phyloP scores from a whole-genome alignment of 2,329 filamentous ascomycete genomes.

The Thielaviopsis punctulata region DNA sequence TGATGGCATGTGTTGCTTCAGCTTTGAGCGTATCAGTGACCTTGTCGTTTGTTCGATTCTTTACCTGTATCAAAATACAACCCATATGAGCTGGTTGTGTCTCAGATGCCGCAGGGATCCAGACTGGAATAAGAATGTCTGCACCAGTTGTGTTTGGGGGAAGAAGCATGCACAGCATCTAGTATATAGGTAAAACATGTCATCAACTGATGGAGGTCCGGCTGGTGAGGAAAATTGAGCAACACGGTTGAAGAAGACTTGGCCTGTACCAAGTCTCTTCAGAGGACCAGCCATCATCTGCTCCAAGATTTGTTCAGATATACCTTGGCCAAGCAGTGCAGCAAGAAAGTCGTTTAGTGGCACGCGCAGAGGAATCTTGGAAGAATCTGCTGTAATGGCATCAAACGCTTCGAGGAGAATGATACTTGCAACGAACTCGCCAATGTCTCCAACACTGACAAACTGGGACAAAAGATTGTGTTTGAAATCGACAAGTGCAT shows the following conservation, averaged over 20 bases:
- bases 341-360: neutral
- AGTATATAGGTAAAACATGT: neutral
- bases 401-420: neutral
- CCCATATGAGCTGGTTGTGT: too few species aligned
- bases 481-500: neutral
- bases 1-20: neutral
- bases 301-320: neutral
- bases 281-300: neutral
- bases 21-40: neutral
- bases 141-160: too few species aligned
- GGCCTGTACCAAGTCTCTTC: neutral
- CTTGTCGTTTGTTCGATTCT: neutral
- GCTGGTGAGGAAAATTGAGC: neutral
- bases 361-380: neutral
- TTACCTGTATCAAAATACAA: too few species aligned
- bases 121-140: too few species aligned
- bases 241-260: neutral
- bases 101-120: neutral
- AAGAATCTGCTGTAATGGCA: neutral
- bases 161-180: too few species aligned
- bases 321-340: neutral
- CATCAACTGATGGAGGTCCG: constrained; percentile 4
- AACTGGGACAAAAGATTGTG: neutral
- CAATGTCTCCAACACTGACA: neutral
- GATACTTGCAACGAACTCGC: neutral